phyloP scores from a whole-genome alignment of 2,329 filamentous ascomycete genomes.

The Ceratocystis papillata region DNA sequence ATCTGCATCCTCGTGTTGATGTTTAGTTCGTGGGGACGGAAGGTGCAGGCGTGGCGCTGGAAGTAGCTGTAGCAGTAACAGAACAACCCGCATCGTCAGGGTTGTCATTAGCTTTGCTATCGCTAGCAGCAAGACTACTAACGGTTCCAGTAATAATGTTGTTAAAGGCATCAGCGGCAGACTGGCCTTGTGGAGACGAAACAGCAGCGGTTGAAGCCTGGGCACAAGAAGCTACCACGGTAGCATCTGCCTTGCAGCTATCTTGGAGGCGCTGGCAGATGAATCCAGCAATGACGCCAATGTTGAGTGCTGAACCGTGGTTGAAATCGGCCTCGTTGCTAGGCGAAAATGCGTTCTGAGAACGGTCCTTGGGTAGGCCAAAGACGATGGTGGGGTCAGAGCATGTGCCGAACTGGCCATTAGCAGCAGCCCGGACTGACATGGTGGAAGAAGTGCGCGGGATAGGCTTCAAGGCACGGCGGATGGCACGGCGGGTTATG shows the following conservation, averaged over 20 bases:
- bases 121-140: background rate
- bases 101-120: background rate
- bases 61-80: background rate
- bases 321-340: constrained; percentile 37
- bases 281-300: constrained; percentile 37
- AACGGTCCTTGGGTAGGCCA: constrained; percentile 39
- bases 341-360: constrained; percentile 35
- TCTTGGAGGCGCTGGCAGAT: constrained; percentile 37
- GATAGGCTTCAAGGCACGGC: constrained; percentile 20
- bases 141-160: constrained; percentile 17
- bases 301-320: constrained; percentile 40
- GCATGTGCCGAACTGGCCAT: constrained; percentile 36
- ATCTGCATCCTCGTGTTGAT: no score
- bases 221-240: constrained; percentile 26
- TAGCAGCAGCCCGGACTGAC: background rate
- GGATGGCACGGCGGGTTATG: constrained; percentile 24
- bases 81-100: background rate
- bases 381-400: constrained; percentile 41
- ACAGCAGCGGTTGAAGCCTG: constrained; percentile 25
- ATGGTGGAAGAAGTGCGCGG: background rate
- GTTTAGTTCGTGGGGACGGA: background rate
- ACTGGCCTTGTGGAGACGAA: constrained; percentile 27
- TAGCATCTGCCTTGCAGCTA: constrained; percentile 27
- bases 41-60: background rate
- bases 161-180: constrained; percentile 29